A percentile compares a stretch with the other conserved stretches of the same genome.
These are phyloP conservation scores for Diaporthe capsici DNA, from an alignment of 2,329 filamentous ascomycete species.

Conservation along the genomic window DNA sequence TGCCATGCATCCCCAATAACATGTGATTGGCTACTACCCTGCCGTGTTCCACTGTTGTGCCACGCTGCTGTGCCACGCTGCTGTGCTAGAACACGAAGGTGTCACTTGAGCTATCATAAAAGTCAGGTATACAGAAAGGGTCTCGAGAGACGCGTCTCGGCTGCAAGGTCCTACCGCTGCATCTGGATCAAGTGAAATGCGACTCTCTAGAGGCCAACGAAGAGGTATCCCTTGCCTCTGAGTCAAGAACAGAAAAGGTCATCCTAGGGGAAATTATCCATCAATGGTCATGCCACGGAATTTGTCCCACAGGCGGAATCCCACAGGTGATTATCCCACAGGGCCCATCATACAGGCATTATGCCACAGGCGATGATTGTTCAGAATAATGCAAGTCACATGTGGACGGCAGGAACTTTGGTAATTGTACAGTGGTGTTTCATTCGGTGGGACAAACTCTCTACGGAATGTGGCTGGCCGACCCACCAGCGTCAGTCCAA, in stretches of 20 bases:
- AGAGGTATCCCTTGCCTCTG: no score
- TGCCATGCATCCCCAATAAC: not conserved
- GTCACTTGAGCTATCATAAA: not conserved
- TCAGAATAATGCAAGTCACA: not conserved
- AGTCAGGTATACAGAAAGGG: not conserved
- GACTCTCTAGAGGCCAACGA: not conserved
- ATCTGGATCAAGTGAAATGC: not conserved
- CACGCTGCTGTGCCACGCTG: slow-evolving; percentile 1
- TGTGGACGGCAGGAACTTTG: no score
- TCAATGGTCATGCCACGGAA: not conserved
- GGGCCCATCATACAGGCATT: not conserved
- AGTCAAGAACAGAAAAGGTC: not conserved
- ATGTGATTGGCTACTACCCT: not conserved
- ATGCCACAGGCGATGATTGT: not conserved
- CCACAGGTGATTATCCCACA: not conserved
- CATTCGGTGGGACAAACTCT: not conserved
- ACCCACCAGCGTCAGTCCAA: not conserved
- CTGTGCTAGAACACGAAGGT: not conserved
- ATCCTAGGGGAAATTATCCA: no score
- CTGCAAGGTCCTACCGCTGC: not conserved
- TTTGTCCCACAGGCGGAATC: not conserved
- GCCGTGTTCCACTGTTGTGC: slow-evolving; percentile 15
- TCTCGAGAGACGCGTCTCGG: not conserved
- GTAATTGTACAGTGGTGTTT: not conserved
- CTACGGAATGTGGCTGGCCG: not conserved